Base-by-base conservation (phyloP, 768 basidiomycete genomes). In the Russula compacta region DNA sequence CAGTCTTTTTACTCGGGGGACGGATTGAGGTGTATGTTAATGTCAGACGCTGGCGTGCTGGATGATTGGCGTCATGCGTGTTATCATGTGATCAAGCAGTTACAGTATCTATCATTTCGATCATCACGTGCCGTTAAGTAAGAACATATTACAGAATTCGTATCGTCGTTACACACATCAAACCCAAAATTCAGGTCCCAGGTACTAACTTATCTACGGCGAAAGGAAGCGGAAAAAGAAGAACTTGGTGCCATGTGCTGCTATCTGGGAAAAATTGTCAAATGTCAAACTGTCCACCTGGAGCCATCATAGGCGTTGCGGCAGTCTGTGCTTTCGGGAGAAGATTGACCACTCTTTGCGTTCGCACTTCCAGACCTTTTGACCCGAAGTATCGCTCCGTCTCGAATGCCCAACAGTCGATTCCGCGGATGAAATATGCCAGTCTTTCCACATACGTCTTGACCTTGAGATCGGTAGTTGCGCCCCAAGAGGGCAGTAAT, bases 401-500 rank as follows among this genome's bases (percentile, higher is more conserved):
- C 63, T 72, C 77, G 72, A 78, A 58, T 64, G 69, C 57, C 75
- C 73, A 56, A 71, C 75, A 35, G 71, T 63, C 62, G 53, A 63
- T 61, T 15, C 62, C 75, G 15, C 72, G 67, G 33, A 77, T 72
- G 72, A 75, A 79, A 48, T 73, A 70, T 19, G 71, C 76, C 14
- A 79, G 64, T 14, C 77, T 74, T 46, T 75, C 67, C 29, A 78
- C 62, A 58, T 78, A 79, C 10, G 65, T 58, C 33, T 61, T 60
- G n/a, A 79, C 68, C 17, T 72, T 65, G 8, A 55, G 50, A 58
- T 77, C 73, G 12, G 75, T 56, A 14, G 69, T 67, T 1, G 66
- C 62, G 3, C 72, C 75, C 69, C 61, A 62, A 21, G 51, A 62
- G 1, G 78, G 78, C 2, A 79, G 29, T 8, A 54, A 36, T 3